A percentile compares a stretch with the other conserved stretches of the same genome.
Evolutionary conservation across 2,329 filamentous ascomycete genomes (phyloP).

Genomic region (Alternaria incomplexa): DNA sequence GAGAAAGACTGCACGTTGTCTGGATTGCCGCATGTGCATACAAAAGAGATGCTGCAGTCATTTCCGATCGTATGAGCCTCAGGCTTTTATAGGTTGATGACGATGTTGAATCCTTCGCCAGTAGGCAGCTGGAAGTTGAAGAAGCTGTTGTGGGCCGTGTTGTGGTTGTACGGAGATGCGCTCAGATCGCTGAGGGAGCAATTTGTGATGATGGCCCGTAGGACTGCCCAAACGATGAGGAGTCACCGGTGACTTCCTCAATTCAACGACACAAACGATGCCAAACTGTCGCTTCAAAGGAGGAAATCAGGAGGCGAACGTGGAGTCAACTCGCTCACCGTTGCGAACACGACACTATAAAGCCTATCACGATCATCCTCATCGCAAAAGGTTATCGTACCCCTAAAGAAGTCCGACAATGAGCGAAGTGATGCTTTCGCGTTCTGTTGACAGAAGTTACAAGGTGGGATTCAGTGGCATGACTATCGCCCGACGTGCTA

Average conservation of each 20-base stretch:
- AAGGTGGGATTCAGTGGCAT: constrained; percentile 2
- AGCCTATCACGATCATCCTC: too few species aligned
- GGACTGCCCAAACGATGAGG: not conserved
- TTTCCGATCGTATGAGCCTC: not conserved
- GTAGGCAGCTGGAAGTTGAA: not conserved
- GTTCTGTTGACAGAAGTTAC: constrained; percentile 11
- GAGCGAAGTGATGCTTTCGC: constrained; percentile 7
- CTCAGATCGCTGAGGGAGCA: not conserved
- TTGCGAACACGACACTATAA: too few species aligned
- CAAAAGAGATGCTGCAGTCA: not conserved
- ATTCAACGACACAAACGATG: not conserved
- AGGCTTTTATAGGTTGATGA: not conserved
- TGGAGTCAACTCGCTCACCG: too few species aligned
- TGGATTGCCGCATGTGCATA: not conserved
- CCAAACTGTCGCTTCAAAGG: not conserved
- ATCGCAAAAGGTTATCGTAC: not conserved
- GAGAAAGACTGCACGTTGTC: not conserved
- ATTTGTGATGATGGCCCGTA: not conserved
- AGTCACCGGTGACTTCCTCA: not conserved
- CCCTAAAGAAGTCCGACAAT: not conserved
- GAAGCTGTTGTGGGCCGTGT: not conserved
- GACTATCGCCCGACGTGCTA: not conserved
- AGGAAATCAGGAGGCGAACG: not conserved
- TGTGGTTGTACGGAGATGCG: too few species aligned
- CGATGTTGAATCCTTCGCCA: not conserved